Percentiles rank a stretch among this genome's conserved stretches.
Conservation (phyloP, 441 rosid species). For the Populus hybrid region DNA sequence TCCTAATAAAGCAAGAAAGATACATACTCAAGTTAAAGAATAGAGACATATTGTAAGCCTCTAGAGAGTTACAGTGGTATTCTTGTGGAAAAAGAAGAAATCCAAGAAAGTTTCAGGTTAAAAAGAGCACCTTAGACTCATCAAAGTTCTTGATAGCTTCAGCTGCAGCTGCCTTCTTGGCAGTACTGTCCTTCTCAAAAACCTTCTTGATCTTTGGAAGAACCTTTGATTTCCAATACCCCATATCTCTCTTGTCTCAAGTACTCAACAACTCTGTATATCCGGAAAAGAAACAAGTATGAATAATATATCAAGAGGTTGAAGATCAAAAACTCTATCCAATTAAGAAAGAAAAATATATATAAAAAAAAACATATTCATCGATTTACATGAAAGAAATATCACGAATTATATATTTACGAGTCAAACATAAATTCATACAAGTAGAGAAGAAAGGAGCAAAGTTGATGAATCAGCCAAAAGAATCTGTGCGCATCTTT, state of each 20-base stretch:
- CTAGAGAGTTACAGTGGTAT: not conserved
- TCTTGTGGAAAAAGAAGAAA: not conserved
- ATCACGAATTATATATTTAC: not conserved
- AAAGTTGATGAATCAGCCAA: not conserved
- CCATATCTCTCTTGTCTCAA: conserved; percentile 33
- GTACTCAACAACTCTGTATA: not conserved
- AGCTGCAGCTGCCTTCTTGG: conserved; percentile 75
- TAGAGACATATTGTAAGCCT: not conserved
- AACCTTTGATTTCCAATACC: conserved; percentile 78
- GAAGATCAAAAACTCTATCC: too few relatives aligned
- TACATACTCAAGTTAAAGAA: not conserved
- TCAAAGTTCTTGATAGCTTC: conserved; percentile 79
- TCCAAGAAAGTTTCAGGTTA: not conserved
- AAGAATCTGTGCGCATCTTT: not conserved
- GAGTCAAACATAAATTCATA: not conserved
- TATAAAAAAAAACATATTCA: not conserved
- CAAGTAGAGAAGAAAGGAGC: not conserved
- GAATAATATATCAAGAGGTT: not conserved
- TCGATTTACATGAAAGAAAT: not conserved
- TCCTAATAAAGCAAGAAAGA: conserved; percentile 32
- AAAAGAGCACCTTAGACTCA: conserved; percentile 52
- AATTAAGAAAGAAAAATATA: not conserved
- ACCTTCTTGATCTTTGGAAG: conserved; percentile 79
- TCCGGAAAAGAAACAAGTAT: not conserved
- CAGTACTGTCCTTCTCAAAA: conserved; percentile 52